These are phyloP conservation scores for Tetragonia tetragonoides DNA, from an alignment of 148 eudicot species.

Conservation along the genomic window DNA sequence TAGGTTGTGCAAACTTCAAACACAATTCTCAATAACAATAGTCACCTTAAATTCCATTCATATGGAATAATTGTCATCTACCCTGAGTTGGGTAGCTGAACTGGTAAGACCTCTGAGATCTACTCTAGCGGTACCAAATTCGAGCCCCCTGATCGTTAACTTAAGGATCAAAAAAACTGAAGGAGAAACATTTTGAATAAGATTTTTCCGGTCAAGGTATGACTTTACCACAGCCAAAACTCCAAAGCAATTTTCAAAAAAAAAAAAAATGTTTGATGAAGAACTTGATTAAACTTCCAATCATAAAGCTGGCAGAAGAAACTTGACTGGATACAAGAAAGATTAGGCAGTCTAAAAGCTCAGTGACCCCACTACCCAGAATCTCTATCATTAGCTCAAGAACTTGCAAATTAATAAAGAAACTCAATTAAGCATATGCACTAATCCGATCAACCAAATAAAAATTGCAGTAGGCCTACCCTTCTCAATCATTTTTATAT, in stretches of 20 bases:
- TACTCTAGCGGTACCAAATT: too few species aligned
- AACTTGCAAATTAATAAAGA: constrained; percentile 15
- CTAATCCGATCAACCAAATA: neutral
- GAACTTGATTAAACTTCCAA: neutral
- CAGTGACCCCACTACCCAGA: constrained; percentile 23
- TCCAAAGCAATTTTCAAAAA: neutral
- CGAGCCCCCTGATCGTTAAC: too few species aligned
- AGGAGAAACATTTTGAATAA: too few species aligned
- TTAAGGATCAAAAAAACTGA: too few species aligned
- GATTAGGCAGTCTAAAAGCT: constrained; percentile 5
- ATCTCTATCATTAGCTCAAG: constrained; percentile 8
- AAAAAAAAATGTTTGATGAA: constrained; percentile 13
- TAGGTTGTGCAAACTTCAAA: constrained; percentile 1
- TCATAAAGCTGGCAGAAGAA: constrained; percentile 14
- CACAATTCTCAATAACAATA: neutral
- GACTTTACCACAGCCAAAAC: constrained; percentile 1
- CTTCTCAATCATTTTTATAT: neutral
- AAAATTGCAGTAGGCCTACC: constrained; percentile 12
- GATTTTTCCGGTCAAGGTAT: neutral
- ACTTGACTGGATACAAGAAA: neutral
- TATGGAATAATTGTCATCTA: too few species aligned
- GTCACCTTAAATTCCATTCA: too few species aligned
- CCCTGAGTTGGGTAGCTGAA: too few species aligned
- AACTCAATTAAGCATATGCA: constrained; percentile 5
- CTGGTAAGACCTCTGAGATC: too few species aligned